Percentiles rank a stretch among this genome's conserved stretches.
These are phyloP conservation scores for Trametes cubensis DNA, from an alignment of 768 basidiomycete species.

Conservation along the genomic window DNA sequence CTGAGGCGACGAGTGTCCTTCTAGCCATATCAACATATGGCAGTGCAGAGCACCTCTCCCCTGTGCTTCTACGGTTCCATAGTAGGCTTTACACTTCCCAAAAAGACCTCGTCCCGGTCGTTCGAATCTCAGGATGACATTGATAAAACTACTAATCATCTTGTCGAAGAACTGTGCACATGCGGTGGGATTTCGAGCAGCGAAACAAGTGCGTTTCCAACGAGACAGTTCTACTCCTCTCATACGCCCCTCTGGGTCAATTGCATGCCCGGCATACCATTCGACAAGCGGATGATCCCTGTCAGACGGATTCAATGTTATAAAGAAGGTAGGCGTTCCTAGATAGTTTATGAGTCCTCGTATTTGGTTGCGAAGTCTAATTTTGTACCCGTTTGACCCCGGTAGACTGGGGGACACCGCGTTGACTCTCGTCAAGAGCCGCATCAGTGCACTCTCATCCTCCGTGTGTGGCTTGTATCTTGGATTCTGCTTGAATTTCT, in stretches of 20 bases:
- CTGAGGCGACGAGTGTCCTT: constrained; percentile 29
- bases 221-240: not conserved
- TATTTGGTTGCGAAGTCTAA: not conserved
- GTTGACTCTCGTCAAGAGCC: not conserved
- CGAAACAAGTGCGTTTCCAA: not conserved
- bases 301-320: constrained; percentile 4
- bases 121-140: not conserved
- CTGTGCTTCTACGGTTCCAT: constrained; percentile 30
- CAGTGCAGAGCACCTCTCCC: constrained; percentile 31
- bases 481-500: not conserved
- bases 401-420: not conserved
- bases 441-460: not conserved
- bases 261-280: not conserved
- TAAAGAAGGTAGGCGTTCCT: constrained; percentile 6
- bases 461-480: not conserved
- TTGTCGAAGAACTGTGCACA: constrained; percentile 3
- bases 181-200: not conserved
- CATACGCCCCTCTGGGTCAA: not conserved
- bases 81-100: constrained; percentile 22
- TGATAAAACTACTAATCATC: constrained; percentile 3
- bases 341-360: not conserved
- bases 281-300: constrained; percentile 1
- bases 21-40: constrained; percentile 37
- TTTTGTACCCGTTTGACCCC: not conserved
- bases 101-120: not conserved